These are phyloP conservation scores for Mucor sp. DNA, from an alignment of 371 early-diverging fungal species.

Conservation along the genomic window DNA sequence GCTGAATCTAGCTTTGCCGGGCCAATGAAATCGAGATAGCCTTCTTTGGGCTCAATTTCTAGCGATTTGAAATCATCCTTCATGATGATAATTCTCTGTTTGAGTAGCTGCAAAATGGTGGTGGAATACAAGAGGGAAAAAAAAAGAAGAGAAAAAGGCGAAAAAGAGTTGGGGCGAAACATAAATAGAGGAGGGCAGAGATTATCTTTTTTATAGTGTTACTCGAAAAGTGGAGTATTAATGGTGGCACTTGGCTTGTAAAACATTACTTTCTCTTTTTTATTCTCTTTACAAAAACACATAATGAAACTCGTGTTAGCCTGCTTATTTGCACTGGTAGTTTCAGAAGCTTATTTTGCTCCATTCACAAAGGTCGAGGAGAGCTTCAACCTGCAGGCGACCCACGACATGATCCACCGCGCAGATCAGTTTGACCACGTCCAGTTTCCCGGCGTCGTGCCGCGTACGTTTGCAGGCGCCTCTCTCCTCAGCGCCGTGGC, in stretches of 20 bases:
- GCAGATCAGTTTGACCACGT: slow-evolving; percentile 73
- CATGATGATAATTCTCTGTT: slow-evolving; percentile 25
- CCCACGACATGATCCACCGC: slow-evolving; percentile 80
- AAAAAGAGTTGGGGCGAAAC: background rate
- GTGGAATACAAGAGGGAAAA: background rate
- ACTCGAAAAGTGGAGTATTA: slow-evolving; percentile 4
- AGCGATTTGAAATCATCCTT: slow-evolving; percentile 42
- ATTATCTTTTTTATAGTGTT: slow-evolving; percentile 6
- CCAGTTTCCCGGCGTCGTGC: slow-evolving; percentile 92
- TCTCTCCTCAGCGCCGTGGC: slow-evolving; percentile 47
- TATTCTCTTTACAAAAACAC: slow-evolving; percentile 6
- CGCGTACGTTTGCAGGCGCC: slow-evolving; percentile 89
- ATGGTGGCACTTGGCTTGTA: slow-evolving; percentile 11
- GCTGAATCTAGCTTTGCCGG: slow-evolving; percentile 26
- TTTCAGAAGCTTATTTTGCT: slow-evolving; percentile 46
- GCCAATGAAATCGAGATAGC: slow-evolving; percentile 41
- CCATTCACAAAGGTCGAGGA: slow-evolving; percentile 97
- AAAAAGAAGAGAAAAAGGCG: background rate
- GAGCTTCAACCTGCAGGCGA: slow-evolving; percentile 92
- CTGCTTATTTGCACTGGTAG: slow-evolving; percentile 37
- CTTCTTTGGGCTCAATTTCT: slow-evolving; percentile 42
- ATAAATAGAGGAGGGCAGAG: background rate
- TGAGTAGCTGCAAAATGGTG: slow-evolving; percentile 7
- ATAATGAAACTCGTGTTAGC: slow-evolving; percentile 35
- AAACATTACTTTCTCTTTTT: slow-evolving; percentile 17